These are phyloP conservation scores for Pseudozyma sp. DNA, from an alignment of 1,284 basidiomycete genomes.

Conservation along the genomic window DNA sequence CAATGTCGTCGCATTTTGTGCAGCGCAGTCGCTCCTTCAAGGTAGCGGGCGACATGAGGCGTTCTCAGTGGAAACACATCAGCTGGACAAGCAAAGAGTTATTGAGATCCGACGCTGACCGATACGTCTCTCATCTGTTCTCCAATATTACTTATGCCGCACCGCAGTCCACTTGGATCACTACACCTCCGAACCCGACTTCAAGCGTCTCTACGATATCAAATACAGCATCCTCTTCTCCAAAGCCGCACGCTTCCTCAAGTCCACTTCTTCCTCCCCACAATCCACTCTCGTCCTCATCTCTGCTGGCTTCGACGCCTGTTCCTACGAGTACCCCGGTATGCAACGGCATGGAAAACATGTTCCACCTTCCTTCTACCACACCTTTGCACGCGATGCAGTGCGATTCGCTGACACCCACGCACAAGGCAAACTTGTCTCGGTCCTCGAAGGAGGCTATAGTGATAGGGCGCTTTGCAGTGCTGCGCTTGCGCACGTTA, in stretches of 20 bases:
- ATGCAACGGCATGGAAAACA: constrained; percentile 94
- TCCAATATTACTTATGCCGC: neutral
- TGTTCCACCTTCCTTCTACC: constrained; percentile 88
- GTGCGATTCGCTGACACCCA: constrained; percentile 77
- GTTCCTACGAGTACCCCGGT: constrained; percentile 86
- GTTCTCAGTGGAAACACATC: neutral
- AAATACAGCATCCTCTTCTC: constrained; percentile 79
- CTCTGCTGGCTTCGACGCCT: constrained; percentile 86
- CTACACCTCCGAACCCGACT: constrained; percentile 80
- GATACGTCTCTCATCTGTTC: neutral
- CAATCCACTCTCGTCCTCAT: constrained; percentile 79
- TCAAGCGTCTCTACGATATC: constrained; percentile 81
- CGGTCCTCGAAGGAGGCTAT: constrained; percentile 94
- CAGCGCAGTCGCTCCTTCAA: constrained; percentile 1
- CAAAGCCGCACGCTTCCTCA: constrained; percentile 80
- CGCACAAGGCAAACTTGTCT: constrained; percentile 80
- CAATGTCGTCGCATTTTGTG: neutral
- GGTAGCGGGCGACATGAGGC: constrained; percentile 30
- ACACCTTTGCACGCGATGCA: constrained; percentile 83
- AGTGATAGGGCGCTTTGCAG: constrained; percentile 83
- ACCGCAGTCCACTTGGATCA: constrained; percentile 84
- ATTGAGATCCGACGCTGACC: neutral
- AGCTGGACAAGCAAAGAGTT: neutral
- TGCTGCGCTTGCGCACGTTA: constrained; percentile 70
- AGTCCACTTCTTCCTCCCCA: constrained; percentile 76